Evolutionary conservation across 2,329 filamentous ascomycete genomes (phyloP), one percentile per base, ranked within the genome.

Genomic region (Metarhizium robertsii): DNA sequence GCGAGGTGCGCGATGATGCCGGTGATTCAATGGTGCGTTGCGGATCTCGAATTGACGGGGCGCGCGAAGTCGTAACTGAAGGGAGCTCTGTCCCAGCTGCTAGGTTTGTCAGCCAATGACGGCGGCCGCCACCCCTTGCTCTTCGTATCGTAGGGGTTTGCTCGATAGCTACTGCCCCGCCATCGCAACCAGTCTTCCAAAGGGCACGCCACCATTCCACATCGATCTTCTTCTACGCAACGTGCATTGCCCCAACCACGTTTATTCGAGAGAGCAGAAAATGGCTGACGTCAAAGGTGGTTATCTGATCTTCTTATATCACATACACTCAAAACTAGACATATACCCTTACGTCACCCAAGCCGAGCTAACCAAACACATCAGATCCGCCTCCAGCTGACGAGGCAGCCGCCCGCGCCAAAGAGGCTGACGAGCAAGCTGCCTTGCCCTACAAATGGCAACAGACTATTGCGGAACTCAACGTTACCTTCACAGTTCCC

Each of bases 361-460:
- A 20, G n/a, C 14, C 16, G n/a, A 52, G 50, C 56, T 60, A 16
- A 57, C 50, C 25, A 8, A n/a, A 2, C 11, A 52, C 40, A 25
- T 6, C 63, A 79, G 81, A 85, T 65, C 74, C 69, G 55, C 78
- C 75, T 25, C 73, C 79, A 57, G 81, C 79, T 59, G 77, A 83
- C 61, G 75, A 78, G 61, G 83, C 79, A 11, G 81, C 81, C 20
- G 78, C 80, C 56, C 77, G 76, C 61, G 86, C 84, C 59, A 85
- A 86, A 69, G 91, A 99, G 75, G 78, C 81, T 55, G 87, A 86
- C 64, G 94, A 99, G 75, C 94, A 99, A 77, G 87, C 85, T 46
- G 83, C 86, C 29, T 85, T 99, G 46, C 94, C 94, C 1, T 99
- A 99, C 84, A 94, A 95, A 75, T 99, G 94, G 94, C 88, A 82